Base-by-base conservation (phyloP, 805 yeast genomes). In the Spathaspora arborariae region DNA sequence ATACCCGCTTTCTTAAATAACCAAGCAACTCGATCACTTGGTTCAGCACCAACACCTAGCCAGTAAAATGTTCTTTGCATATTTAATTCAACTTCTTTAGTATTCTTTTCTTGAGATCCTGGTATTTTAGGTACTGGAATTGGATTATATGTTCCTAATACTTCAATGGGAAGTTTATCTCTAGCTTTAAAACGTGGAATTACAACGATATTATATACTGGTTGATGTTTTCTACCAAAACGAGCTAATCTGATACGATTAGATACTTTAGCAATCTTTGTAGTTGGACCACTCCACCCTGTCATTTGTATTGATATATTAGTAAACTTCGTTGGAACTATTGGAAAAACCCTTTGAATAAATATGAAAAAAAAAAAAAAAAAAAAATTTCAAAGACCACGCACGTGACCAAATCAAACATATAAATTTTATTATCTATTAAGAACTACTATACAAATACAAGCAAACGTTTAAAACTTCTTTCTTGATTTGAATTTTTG, bases 21-120 rank as follows among this genome's bases (percentile, higher is more conserved):
- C 53, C 81, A 81, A 2, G 81, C 77, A 10, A 92, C 96, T 3
- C 94, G 73, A 39, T 85, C 90, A 20, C 92, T 82, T 5, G 97
- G 96, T 62, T 88, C 96, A 1, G 98, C 98, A 10, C 99, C 99
- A 16, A 89, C 96, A 57, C 97, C 96, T 30, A 94, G 71, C 99
- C 99, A 94, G 67, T 94, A 94, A 64, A 89, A 89, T 4, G 96
- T 81, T 57, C 97, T 81, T 53, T 82, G 81, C 61, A 94, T 90
- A 62, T 94, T 98, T 33, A 94, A 70, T 54, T 83, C 78, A 36
- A 92, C 79, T 55, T 90, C 90, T 63, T 94, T 92, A 42, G 78
- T 74, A 10, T 91, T 87, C 51, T 76, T 68, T 8, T 40, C 44
- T 20, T 22, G 35, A 27, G 16, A n/a, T 9, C 85, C 87, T 18